Conservation (phyloP, 78 protist genomes). For the Dictyostelium discoideum region dicty_2.7 NC_007089.4:712501-713000, state of each 20-base stretch:
- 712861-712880: constrained; percentile 84
- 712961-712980: constrained; percentile 94
- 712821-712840: constrained; percentile 71
- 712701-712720: constrained; percentile 50
- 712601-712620: background rate
- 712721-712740: constrained; percentile 29
- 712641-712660: background rate
- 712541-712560: constrained; percentile 33
- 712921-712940: constrained; percentile 98
- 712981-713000: constrained; percentile 82
- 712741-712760: background rate
- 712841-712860: constrained; percentile 97
- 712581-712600: constrained; percentile 32
- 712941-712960: constrained; percentile 97
- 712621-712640: background rate
- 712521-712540: constrained; percentile 80
- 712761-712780: constrained; percentile 18
- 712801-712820: constrained; percentile 35
- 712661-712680: constrained; percentile 24
- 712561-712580: background rate
- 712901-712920: constrained; percentile 87
- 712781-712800: background rate
- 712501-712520: constrained; percentile 90
- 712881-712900: constrained; percentile 93
- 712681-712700: constrained; percentile 67